A percentile compares a stretch with the other conserved stretches of the same genome.
Conservation (phyloP, 352 stramenopile species). For the Nothophytophthora sp. region DNA sequence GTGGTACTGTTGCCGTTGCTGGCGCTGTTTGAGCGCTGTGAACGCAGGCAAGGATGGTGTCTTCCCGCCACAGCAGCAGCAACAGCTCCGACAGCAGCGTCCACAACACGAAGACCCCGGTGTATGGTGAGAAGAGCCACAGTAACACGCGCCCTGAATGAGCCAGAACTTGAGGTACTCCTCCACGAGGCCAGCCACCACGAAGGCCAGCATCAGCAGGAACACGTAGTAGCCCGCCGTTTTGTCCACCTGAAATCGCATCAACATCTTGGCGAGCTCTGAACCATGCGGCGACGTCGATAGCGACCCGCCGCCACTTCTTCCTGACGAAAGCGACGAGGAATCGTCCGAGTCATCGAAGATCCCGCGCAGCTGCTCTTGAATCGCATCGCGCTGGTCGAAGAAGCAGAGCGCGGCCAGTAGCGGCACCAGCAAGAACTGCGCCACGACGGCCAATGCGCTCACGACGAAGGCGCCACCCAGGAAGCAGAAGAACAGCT, state of each 20-base stretch:
- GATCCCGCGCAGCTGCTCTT: conserved; percentile 39
- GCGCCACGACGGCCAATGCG: conserved; percentile 38
- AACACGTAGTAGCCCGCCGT: conserved; percentile 67
- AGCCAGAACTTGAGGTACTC: conserved; percentile 73
- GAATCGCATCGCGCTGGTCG: conserved; percentile 48
- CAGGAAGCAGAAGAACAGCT: conserved; percentile 58
- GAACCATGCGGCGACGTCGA: conserved; percentile 16
- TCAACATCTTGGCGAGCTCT: conserved; percentile 42
- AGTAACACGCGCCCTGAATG: conserved; percentile 54
- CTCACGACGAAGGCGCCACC: conserved; percentile 47
- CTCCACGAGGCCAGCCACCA: conserved; percentile 64
- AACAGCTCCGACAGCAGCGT: conserved; percentile 4
- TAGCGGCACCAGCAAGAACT: conserved; percentile 42
- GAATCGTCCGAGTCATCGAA: conserved; percentile 21
- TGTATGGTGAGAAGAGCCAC: too few species aligned
- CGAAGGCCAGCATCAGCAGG: conserved; percentile 47
- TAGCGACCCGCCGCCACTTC: conserved; percentile 1
- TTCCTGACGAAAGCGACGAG: too few species aligned
- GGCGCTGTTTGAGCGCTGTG: conserved; percentile 20
- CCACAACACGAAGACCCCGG: conserved; percentile 5
- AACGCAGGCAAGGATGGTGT: conserved; percentile 25
- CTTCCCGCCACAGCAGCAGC: too few species aligned
- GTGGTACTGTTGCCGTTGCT: conserved; percentile 14
- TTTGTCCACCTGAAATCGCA: conserved; percentile 53
- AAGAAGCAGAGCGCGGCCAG: conserved; percentile 55